Conservation (phyloP, 495 filamentous ascomycete species). For the Annulohypoxylon nitens region DNA sequence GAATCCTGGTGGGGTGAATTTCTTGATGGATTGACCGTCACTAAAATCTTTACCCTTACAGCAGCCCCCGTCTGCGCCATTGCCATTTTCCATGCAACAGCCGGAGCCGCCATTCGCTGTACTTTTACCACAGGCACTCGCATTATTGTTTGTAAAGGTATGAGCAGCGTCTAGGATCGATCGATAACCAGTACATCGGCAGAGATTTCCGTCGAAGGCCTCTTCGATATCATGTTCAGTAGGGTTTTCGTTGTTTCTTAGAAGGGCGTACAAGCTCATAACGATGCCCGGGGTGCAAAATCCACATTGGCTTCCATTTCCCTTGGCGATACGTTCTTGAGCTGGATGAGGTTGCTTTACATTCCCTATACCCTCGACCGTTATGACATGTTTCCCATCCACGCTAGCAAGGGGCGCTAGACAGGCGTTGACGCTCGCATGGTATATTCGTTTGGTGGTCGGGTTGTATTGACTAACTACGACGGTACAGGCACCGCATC, state of each 20-base stretch:
- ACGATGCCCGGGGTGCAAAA: constrained; percentile 99
- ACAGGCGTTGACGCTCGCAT: constrained; percentile 94
- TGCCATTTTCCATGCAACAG: constrained; percentile 76
- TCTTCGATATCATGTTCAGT: constrained; percentile 84
- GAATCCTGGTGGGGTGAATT: constrained; percentile 85
- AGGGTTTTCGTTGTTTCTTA: constrained; percentile 77
- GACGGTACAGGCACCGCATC: constrained; percentile 97
- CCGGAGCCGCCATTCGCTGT: constrained; percentile 72
- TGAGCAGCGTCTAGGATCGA: constrained; percentile 94
- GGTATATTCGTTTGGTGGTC: constrained; percentile 89
- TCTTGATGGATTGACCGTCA: constrained; percentile 69
- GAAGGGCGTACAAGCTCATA: constrained; percentile 90
- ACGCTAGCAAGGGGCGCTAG: constrained; percentile 91
- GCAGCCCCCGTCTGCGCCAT: constrained; percentile 64
- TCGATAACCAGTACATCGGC: constrained; percentile 94
- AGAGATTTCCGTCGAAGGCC: constrained; percentile 95
- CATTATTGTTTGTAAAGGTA: constrained; percentile 69
- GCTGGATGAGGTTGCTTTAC: constrained; percentile 88
- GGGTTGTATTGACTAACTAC: constrained; percentile 94
- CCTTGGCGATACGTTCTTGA: constrained; percentile 89
- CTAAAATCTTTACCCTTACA: constrained; percentile 64
- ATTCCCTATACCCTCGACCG: constrained; percentile 96
- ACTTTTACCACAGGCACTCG: constrained; percentile 67
- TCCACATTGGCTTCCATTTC: constrained; percentile 75
- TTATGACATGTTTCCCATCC: constrained; percentile 98